phyloP scores from a whole-genome alignment of 208 protist species.

The Vickermania spadyakhi region DNA sequence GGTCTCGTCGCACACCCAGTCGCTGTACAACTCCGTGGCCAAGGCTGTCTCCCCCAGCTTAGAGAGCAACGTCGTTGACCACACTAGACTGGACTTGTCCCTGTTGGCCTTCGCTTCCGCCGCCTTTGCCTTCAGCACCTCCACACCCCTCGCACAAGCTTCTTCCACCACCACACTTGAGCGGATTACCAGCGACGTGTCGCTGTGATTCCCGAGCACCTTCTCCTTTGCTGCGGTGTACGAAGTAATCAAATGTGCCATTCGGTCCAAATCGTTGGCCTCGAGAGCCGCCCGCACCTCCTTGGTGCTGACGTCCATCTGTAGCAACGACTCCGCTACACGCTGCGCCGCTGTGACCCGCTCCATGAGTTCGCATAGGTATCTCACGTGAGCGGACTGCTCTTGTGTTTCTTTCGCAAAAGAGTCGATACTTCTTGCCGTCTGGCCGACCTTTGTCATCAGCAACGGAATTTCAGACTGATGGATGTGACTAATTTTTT shows the following conservation, averaged over 20 bases:
- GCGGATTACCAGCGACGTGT: neutral
- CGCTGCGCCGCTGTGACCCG: conserved; percentile 41
- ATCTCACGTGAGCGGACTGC: conserved; percentile 36
- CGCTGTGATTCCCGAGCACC: conserved; percentile 5
- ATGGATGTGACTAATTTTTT: no score
- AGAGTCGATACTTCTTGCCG: conserved; percentile 32
- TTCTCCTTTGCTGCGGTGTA: conserved; percentile 50
- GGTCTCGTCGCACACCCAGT: conserved; percentile 59
- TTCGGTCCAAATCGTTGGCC: conserved; percentile 31
- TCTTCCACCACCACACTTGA: conserved; percentile 1
- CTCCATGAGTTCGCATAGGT: conserved; percentile 30
- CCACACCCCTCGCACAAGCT: conserved; percentile 20
- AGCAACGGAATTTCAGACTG: no score
- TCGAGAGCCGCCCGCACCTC: conserved; percentile 21
- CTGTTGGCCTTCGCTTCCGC: conserved; percentile 16
- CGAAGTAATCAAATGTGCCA: conserved; percentile 38
- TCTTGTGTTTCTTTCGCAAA: conserved; percentile 43
- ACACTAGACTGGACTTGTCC: conserved; percentile 69
- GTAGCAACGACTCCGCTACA: conserved; percentile 34
- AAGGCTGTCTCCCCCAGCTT: conserved; percentile 31
- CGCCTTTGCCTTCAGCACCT: conserved; percentile 22
- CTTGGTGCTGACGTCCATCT: conserved; percentile 31
- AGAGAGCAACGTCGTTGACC: conserved; percentile 29
- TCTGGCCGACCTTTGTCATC: conserved; percentile 15
- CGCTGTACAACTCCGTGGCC: conserved; percentile 40